Base-by-base conservation (phyloP, 1,139 yeast species). In the Yamadazyma membranifaciens region DNA sequence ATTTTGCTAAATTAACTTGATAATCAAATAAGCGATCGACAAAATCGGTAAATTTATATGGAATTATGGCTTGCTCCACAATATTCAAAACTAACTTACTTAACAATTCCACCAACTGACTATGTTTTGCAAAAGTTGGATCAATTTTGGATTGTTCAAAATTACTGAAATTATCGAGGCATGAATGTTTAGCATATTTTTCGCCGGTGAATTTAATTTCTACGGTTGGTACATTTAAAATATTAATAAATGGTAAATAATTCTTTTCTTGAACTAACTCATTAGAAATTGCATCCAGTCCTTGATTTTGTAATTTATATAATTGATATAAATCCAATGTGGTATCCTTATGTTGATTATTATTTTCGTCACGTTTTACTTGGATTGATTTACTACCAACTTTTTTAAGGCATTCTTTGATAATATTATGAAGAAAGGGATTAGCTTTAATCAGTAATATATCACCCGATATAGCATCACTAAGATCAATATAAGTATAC, bases 41-140 rank as follows among this genome's bases (percentile, higher is more conserved):
- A 45, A 81, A 73, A 7, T 69, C 67, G 2, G 58, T 59, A 31
- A 87, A 62, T 54, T 83, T 79, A 52, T 76, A 84, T 2, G 96
- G 96, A 12, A 91, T 67, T 32, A 87, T 60, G 2, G 97, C 95
- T 32, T 73, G 78, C 52, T 91, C 96, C 0, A 81, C 75, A 13
- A 86, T 57, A 38, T 76, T 71, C 14, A 89, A 57, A 0, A 75
- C 62, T 6, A 85, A 49, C 33, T 72, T 63, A 1, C 87, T 71
- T 1, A 84, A 56, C 17, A 84, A 56, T 45, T 81, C 78, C 2
- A 84, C 78, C 43, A 88, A 57, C 13, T 78, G 75, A 10, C 65
- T 55, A 55, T 85, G 91, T 42, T 76, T 74, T 3, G 61, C 54
- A 76, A 84, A 81, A 9, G 65, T 66, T 1, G 81, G 73, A 52